phyloP scores from a whole-genome alignment of 2,329 filamentous ascomycete genomes.

The Rutstroemia sydowiana region DNA sequence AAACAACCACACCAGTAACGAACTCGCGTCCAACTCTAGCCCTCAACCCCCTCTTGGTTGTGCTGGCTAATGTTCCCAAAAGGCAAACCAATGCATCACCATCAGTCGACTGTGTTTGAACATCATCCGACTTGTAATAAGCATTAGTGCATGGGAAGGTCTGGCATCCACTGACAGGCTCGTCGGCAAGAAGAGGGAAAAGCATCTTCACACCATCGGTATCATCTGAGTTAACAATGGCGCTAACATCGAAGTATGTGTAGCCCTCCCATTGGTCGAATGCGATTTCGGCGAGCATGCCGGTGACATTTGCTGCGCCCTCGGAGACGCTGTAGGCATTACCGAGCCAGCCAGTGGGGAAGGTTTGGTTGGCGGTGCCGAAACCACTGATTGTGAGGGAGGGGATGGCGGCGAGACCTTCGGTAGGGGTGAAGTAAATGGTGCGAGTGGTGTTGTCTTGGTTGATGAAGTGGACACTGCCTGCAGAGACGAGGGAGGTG shows the following conservation, averaged over 20 bases:
- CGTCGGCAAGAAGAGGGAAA: constrained; percentile 36
- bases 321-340: constrained; percentile 40
- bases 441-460: constrained; percentile 41
- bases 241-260: constrained; percentile 53
- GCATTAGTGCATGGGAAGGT: constrained; percentile 45
- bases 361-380: constrained; percentile 32
- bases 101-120: constrained; percentile 46
- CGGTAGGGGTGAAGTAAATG: constrained; percentile 26
- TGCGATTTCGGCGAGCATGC: constrained; percentile 46
- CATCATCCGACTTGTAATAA: constrained; percentile 47
- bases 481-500: constrained; percentile 39
- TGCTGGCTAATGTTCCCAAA: constrained; percentile 21
- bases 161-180: constrained; percentile 43
- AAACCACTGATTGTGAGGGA: constrained; percentile 19
- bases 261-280: constrained; percentile 42
- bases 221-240: constrained; percentile 47
- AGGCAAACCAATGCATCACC: constrained; percentile 42
- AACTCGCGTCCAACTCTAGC: not conserved
- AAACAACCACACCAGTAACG: not conserved
- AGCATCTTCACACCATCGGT: constrained; percentile 46
- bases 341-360: constrained; percentile 35
- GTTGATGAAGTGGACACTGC: constrained; percentile 50
- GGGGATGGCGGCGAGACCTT: constrained; percentile 15
- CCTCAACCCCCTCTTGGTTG: not conserved
- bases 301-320: constrained; percentile 36